phyloP scores from a whole-genome alignment of 2,329 filamentous ascomycete genomes.

The Emergomyces orientalis region DNA sequence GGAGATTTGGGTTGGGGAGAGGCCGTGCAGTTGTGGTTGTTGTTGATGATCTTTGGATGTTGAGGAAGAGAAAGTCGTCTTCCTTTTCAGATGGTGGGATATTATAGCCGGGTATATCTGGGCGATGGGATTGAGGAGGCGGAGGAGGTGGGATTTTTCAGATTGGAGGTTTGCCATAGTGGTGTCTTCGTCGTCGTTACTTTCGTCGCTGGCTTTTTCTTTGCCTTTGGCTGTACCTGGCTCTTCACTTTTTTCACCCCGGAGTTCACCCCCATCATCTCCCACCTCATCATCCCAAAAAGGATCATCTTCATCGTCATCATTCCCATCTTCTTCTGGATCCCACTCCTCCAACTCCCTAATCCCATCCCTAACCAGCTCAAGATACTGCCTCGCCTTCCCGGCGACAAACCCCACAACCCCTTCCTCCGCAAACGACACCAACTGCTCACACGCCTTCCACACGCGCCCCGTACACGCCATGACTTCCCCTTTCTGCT shows the following conservation, averaged over 20 bases:
- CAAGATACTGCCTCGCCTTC: constrained; percentile 64
- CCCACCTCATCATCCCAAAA: constrained; percentile 25
- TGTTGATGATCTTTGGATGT: constrained; percentile 7
- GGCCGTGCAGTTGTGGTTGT: not conserved
- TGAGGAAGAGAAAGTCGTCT: constrained; percentile 10
- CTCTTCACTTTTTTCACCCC: constrained; percentile 12
- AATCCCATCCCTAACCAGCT: constrained; percentile 70
- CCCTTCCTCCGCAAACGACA: constrained; percentile 55
- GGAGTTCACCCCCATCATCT: constrained; percentile 17
- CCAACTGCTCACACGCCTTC: constrained; percentile 69
- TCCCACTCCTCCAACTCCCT: constrained; percentile 84
- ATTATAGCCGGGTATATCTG: constrained; percentile 38
- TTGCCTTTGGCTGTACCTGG: constrained; percentile 13
- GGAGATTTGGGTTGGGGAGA: constrained; percentile 15
- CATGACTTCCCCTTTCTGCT: constrained; percentile 47
- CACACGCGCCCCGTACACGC: constrained; percentile 69
- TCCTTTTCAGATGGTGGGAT: constrained; percentile 33
- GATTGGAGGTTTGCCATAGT: constrained; percentile 29
- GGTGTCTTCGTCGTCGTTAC: constrained; percentile 17
- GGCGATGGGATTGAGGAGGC: constrained; percentile 35
- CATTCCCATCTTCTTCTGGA: constrained; percentile 58
- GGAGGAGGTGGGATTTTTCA: constrained; percentile 35
- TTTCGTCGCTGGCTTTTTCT: constrained; percentile 17
- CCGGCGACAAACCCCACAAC: constrained; percentile 60
- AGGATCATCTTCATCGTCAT: constrained; percentile 35